Percentiles rank a stretch among this genome's conserved stretches.
These are phyloP conservation scores for Rhododendron ferrugineum DNA, from an alignment of 148 eudicot species.

Conservation along the genomic window DNA sequence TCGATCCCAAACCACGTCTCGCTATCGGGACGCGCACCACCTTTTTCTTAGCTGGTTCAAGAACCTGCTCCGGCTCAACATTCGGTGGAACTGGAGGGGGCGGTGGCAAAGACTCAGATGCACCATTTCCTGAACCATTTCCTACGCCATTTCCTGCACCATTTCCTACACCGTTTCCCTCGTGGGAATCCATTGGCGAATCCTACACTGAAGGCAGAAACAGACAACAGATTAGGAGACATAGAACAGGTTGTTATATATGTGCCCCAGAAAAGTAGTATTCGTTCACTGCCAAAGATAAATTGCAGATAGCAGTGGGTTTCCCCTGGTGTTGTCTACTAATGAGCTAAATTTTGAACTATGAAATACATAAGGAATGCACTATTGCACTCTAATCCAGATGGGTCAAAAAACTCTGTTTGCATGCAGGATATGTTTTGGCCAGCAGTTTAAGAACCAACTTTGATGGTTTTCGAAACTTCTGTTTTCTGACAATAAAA, in stretches of 20 bases:
- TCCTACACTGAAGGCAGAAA: not conserved
- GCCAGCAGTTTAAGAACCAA: not conserved
- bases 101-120: constrained; percentile 57
- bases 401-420: too few species aligned
- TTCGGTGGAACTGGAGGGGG: constrained; percentile 74
- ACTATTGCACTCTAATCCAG: too few species aligned
- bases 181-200: constrained; percentile 18
- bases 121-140: constrained; percentile 41
- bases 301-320: not conserved
- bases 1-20: constrained; percentile 60
- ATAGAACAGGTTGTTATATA: not conserved
- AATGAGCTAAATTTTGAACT: not conserved
- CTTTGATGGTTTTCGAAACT: not conserved
- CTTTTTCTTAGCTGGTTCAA: constrained; percentile 46
- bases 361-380: not conserved
- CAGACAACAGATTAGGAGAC: not conserved
- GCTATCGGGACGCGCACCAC: constrained; percentile 54
- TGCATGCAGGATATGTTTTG: not conserved
- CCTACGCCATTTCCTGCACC: not conserved
- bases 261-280: not conserved
- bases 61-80: constrained; percentile 31
- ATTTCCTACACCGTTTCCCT: not conserved
- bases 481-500: not conserved
- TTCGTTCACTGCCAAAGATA: not conserved
- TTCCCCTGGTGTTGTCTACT: not conserved